Percentiles rank a stretch among this genome's conserved stretches.
Evolutionary conservation across 257 asterid species (phyloP).

Genomic region (Fraxinus cuspidata): DNA sequence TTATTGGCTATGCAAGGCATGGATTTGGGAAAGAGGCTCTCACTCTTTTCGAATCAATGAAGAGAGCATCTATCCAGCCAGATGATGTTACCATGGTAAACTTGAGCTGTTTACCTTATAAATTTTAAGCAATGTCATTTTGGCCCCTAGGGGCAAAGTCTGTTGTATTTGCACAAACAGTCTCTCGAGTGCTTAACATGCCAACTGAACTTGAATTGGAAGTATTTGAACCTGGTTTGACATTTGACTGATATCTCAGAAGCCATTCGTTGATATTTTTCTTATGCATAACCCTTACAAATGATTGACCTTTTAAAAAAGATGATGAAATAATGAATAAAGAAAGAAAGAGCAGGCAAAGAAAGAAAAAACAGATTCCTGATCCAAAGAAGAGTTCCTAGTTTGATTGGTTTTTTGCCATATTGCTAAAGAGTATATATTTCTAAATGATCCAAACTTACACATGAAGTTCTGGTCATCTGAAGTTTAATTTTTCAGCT

Average conservation of each 20-base stretch:
- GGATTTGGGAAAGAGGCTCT: constrained; percentile 84
- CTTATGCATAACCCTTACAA: neutral
- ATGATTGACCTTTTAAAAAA: neutral
- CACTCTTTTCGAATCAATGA: constrained; percentile 63
- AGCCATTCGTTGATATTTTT: neutral
- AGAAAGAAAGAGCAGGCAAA: neutral
- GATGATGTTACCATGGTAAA: constrained; percentile 92
- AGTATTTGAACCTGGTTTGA: constrained; percentile 13
- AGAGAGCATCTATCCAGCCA: constrained; percentile 50
- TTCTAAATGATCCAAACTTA: neutral
- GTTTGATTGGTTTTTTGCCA: neutral
- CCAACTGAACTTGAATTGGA: neutral
- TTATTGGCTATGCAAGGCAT: constrained; percentile 87
- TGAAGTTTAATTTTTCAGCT: neutral
- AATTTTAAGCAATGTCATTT: neutral
- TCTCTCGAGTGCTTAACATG: neutral
- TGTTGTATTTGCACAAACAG: neutral
- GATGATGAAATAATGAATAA: neutral
- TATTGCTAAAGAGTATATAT: neutral
- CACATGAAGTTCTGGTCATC: neutral
- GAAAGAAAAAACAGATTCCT: neutral
- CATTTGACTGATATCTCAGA: neutral
- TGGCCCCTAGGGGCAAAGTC: neutral
- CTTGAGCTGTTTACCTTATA: neutral
- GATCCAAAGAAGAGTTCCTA: neutral